These are phyloP conservation scores for Naematelia aurantialba DNA, from an alignment of 768 basidiomycete genomes.

Conservation along the genomic window DNA sequence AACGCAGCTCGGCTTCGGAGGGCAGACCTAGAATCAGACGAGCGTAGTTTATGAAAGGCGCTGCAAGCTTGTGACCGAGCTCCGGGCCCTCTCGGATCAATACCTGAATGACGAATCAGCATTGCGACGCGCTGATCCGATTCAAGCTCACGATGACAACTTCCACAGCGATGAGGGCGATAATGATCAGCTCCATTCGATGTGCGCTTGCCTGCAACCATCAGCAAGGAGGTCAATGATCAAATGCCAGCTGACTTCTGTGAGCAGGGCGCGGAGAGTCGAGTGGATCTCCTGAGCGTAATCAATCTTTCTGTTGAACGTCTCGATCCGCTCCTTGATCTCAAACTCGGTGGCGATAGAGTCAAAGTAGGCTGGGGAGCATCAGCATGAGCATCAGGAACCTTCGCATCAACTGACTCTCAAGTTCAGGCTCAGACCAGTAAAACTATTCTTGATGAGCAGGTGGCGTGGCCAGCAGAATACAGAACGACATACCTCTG, in stretches of 20 bases:
- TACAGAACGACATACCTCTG: conserved; percentile 31
- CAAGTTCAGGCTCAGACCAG: conserved; percentile 88
- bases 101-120: conserved; percentile 22
- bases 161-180: conserved; percentile 87
- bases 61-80: conserved; percentile 31
- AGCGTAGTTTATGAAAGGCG: conserved; percentile 6
- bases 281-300: conserved; percentile 69
- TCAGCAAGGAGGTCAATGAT: not conserved
- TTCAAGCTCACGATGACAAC: conserved; percentile 70
- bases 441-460: conserved; percentile 63
- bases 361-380: conserved; percentile 70
- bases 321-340: conserved; percentile 71
- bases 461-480: not conserved
- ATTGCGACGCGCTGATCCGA: not conserved
- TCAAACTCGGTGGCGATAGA: conserved; percentile 80
- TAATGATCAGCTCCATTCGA: conserved; percentile 93
- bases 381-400: no score
- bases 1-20: not conserved
- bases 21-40: not conserved
- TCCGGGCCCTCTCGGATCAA: conserved; percentile 50
- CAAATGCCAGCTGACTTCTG: conserved; percentile 66
- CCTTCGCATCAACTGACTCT: conserved; percentile 62
- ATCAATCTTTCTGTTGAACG: conserved; percentile 78
- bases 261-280: conserved; percentile 78
- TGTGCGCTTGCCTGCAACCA: conserved; percentile 70